phyloP scores from a whole-genome alignment of 2,329 filamentous ascomycete species.

The Arachnopeziza araneosa region DNA sequence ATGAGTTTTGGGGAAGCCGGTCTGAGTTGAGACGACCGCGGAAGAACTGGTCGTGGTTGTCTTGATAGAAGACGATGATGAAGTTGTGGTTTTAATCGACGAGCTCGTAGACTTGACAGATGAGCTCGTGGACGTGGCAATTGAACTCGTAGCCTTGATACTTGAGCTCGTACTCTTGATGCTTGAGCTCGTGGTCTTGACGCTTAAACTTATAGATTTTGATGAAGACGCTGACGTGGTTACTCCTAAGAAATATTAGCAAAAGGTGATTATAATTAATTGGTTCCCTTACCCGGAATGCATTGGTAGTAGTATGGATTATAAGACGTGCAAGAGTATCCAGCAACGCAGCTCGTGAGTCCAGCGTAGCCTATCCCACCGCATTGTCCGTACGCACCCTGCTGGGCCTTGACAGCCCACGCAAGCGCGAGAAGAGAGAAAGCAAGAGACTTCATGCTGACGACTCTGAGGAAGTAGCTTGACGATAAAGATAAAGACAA shows the following conservation, averaged over 20 bases:
- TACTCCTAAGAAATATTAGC: neutral
- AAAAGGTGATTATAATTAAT: neutral
- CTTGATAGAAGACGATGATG: neutral
- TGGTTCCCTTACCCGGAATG: neutral
- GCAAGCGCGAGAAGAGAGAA: neutral
- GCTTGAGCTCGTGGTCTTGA: neutral
- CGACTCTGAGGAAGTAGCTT: neutral
- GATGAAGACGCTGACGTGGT: neutral
- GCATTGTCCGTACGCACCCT: neutral
- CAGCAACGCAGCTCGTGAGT: slow-evolving; percentile 5
- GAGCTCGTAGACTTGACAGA: neutral
- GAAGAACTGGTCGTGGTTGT: neutral
- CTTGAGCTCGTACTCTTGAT: neutral
- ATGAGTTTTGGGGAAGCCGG: slow-evolving; percentile 18
- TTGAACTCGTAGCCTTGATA: neutral
- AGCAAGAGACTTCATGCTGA: neutral
- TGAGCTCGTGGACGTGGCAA: neutral
- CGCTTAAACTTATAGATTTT: neutral
- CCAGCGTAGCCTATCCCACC: slow-evolving; percentile 7
- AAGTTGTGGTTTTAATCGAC: neutral
- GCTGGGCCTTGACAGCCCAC: neutral
- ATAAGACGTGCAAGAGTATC: slow-evolving; percentile 6
- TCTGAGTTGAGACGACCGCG: neutral
- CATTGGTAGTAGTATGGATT: slow-evolving; percentile 11
- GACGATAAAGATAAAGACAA: neutral